Evolutionary conservation across 345 rosid species (phyloP).

Genomic region (Heritiera littoralis): DNA sequence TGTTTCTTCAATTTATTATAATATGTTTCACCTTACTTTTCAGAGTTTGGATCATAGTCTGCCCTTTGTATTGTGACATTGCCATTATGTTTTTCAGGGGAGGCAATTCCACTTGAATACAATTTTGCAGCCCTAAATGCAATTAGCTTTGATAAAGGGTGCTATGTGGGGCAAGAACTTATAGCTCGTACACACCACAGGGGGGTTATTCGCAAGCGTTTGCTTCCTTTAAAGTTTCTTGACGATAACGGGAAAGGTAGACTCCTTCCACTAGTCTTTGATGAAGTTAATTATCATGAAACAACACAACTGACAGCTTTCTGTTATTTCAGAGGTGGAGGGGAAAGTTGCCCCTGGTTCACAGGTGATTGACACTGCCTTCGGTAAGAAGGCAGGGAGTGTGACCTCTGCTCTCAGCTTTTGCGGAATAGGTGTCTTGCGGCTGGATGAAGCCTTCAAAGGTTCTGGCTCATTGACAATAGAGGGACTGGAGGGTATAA

Average conservation of each 20-base stretch:
- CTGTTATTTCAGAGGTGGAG: conserved; percentile 46
- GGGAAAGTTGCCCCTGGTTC: conserved; percentile 65
- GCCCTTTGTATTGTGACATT: not conserved
- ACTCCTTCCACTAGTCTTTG: not conserved
- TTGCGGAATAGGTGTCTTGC: conserved; percentile 72
- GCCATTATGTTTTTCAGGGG: conserved; percentile 46
- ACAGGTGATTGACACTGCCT: conserved; percentile 53
- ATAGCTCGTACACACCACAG: conserved; percentile 91
- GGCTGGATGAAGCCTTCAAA: conserved; percentile 69
- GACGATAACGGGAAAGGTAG: conserved; percentile 61
- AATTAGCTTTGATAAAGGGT: conserved; percentile 92
- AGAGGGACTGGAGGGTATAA: conserved; percentile 55
- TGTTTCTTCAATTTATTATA: not conserved
- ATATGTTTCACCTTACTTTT: not conserved
- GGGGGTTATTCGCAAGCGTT: conserved; percentile 81
- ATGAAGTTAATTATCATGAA: not conserved
- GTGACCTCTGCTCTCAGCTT: conserved; percentile 70
- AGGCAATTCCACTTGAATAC: conserved; percentile 91
- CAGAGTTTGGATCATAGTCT: not conserved
- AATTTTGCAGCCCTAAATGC: conserved; percentile 85
- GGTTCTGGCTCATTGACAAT: conserved; percentile 40
- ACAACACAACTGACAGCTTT: not conserved
- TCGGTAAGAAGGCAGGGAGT: conserved; percentile 71
- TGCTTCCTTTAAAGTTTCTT: conserved; percentile 69
- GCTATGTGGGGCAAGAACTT: conserved; percentile 95